phyloP scores from a whole-genome alignment of 805 yeast species.

The Suhomyces emberorum region DNA sequence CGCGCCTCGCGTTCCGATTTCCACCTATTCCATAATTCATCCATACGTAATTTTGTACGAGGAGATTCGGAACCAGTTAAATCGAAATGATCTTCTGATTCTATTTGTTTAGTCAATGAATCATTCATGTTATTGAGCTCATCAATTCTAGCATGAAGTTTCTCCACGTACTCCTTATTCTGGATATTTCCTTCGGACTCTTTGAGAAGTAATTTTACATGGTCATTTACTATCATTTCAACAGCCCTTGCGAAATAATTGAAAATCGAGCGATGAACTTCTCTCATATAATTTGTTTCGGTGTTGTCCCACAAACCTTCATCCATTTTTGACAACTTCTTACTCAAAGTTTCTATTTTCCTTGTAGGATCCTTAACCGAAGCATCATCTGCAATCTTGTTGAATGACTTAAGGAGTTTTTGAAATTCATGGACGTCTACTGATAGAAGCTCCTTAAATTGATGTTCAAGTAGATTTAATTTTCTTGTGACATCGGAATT shows the following conservation, averaged over 20 bases:
- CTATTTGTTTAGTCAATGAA: constrained; percentile 14
- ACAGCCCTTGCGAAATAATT: constrained; percentile 60
- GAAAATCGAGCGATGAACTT: constrained; percentile 44
- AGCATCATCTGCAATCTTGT: constrained; percentile 53
- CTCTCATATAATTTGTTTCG: constrained; percentile 23
- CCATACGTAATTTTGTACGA: constrained; percentile 48
- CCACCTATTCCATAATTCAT: constrained; percentile 63
- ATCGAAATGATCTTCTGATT: constrained; percentile 3
- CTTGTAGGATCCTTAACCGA: constrained; percentile 59
- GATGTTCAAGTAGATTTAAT: constrained; percentile 34
- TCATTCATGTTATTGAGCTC: constrained; percentile 24
- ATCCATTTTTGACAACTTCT: constrained; percentile 17
- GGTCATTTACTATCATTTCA: constrained; percentile 56
- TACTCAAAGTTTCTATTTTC: constrained; percentile 43
- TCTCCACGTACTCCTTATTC: constrained; percentile 20
- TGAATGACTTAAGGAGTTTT: constrained; percentile 48
- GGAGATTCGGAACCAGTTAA: constrained; percentile 17
- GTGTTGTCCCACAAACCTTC: constrained; percentile 12
- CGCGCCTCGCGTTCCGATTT: constrained; percentile 70
- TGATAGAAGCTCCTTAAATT: constrained; percentile 39
- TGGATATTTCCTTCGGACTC: constrained; percentile 26
- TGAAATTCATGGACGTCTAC: constrained; percentile 46
- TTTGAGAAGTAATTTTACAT: constrained; percentile 39
- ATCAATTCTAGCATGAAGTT: constrained; percentile 22
- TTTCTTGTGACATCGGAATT: constrained; percentile 9